Evolutionary conservation across 1,284 basidiomycete genomes (phyloP), one percentile per base, ranked within the genome.

Genomic region (Cutaneotrichosporon cavernicola): DNA sequence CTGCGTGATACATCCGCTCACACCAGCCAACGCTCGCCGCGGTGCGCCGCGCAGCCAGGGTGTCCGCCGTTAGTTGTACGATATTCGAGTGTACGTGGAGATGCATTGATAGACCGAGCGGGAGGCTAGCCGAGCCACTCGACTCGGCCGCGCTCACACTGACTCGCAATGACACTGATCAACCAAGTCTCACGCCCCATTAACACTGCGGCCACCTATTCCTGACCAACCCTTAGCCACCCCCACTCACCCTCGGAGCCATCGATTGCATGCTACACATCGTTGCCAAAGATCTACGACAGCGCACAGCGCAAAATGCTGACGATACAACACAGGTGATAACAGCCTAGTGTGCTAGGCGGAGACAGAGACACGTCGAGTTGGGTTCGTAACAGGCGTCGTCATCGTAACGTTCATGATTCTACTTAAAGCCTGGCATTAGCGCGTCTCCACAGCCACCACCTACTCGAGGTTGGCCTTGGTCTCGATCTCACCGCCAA

Each of bases 21-120:
- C 62, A 26, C 46, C 64, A 75, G 80, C 80, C 55, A 81, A 78
- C 62, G 77, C 78, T 9, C 70, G 80, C 65, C 73, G 80, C 60
- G 80, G 79, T 60, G 76, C 76, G 59, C 76, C 78, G 31, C 70
- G 76, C 51, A 73, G 73, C 66, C 78, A 80, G 66, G 80, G 80
- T 69, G 80, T 81, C 31, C 72, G 80, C 64, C 80, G 80, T 68
- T 81, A 74, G 53, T 53, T 46, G 43, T 46, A 46, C 43, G 43
- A 46, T 46, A 46, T 46, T 9, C 43, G 18, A 46, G 43, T 46
- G 43, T 46, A 46, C 43, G 43, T 46, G 43, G 52, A 11, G 53
- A 56, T 58, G 51, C 40, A 53, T 22, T 14, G 26, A 30, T 11
- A 47, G 56, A 43, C 43, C 43, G 43, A 49, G 57, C 4, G 14